Conservation (phyloP, 805 yeast genomes). For the Candida lessepsii region DNA sequence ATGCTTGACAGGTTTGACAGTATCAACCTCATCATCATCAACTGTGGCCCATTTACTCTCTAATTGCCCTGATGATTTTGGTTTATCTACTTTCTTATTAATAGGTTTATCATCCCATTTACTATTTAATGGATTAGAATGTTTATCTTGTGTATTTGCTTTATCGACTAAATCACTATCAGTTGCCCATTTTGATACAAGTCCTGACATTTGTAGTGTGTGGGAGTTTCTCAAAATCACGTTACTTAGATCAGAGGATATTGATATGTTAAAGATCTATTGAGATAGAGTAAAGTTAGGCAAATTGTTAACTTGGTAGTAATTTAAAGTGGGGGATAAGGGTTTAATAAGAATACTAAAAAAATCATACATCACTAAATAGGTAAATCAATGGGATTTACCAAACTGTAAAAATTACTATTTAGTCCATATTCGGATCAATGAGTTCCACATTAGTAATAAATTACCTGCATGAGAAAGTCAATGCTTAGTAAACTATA, state of each 20-base stretch:
- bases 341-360: too few relatives aligned
- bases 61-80: background rate
- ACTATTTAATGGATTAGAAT: constrained; percentile 21
- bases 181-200: constrained; percentile 37
- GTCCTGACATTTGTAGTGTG: constrained; percentile 11
- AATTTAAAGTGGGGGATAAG: too few relatives aligned
- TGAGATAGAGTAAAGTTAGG: too few relatives aligned
- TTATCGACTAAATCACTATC: constrained; percentile 25
- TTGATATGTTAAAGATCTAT: background rate
- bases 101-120: constrained; percentile 31
- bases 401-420: background rate
- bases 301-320: too few relatives aligned
- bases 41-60: constrained; percentile 8
- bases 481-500: background rate
- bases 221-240: constrained; percentile 3
- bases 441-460: constrained; percentile 4
- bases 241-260: background rate
- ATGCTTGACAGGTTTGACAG: background rate
- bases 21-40: constrained; percentile 2
- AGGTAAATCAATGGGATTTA: too few relatives aligned
- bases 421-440: constrained; percentile 1
- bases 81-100: background rate
- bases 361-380: too few relatives aligned
- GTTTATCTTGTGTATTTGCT: constrained; percentile 24
- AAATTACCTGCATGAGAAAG: background rate